Conservation (phyloP, 805 yeast genomes). For the Candida railenensis region DNA sequence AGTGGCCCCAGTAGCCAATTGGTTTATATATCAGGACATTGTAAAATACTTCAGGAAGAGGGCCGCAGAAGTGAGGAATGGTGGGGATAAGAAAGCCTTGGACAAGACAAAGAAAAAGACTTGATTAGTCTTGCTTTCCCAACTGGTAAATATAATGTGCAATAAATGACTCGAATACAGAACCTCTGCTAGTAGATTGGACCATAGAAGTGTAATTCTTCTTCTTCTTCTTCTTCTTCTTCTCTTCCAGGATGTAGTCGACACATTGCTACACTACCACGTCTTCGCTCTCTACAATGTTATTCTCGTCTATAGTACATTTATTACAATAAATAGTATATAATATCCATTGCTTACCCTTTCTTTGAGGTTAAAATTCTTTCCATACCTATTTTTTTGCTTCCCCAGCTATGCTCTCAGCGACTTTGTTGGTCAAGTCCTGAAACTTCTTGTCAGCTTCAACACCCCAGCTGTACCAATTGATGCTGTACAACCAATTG, state of each 20-base stretch:
- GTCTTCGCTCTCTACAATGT: too few species aligned
- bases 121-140: background rate
- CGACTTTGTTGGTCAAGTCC: conserved; percentile 26
- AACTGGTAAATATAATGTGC: background rate
- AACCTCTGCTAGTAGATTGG: too few species aligned
- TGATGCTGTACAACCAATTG: conserved; percentile 59
- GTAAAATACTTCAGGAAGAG: conserved; percentile 36
- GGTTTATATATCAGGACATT: conserved; percentile 53
- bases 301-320: background rate
- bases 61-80: background rate
- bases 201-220: too few species aligned
- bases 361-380: background rate
- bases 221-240: too few species aligned
- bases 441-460: conserved; percentile 31
- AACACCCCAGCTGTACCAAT: conserved; percentile 44
- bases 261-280: too few species aligned
- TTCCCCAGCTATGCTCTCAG: conserved; percentile 3
- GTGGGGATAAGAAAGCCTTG: too few species aligned
- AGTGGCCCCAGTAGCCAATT: conserved; percentile 54
- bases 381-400: conserved; percentile 2
- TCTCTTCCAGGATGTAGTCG: too few species aligned
- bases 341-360: background rate
- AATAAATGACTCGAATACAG: too few species aligned
- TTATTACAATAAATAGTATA: background rate
- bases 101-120: background rate